A percentile compares a stretch with the other conserved stretches of the same genome.
phyloP scores from a whole-genome alignment of 164 flowering plant species.

The Houttuynia cordata region DNA sequence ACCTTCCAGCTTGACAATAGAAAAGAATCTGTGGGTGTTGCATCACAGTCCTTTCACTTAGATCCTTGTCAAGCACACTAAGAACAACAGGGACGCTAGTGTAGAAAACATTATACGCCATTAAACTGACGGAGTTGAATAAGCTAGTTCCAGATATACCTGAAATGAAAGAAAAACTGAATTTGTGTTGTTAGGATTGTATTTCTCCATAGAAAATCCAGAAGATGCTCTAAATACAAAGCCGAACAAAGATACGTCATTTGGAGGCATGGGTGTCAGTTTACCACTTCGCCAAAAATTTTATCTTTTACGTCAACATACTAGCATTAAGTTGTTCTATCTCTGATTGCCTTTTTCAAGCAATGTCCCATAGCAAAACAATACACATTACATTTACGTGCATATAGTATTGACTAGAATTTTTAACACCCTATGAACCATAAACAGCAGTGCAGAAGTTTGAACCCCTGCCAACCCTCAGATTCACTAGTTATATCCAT shows the following conservation, averaged over 20 bases:
- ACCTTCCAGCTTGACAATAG: constrained; percentile 99
- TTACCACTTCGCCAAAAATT: not conserved
- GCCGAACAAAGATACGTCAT: no score
- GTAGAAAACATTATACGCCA: constrained; percentile 99
- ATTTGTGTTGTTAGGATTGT: constrained; percentile 4
- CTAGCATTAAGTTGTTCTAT: not conserved
- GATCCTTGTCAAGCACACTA: constrained; percentile 94
- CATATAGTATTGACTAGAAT: not conserved
- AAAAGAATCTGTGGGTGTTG: constrained; percentile 93
- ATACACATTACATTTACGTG: not conserved
- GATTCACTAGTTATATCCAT: no score
- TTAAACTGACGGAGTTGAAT: constrained; percentile 92
- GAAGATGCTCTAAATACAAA: no score
- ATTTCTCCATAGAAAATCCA: no score
- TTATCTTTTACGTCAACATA: not conserved
- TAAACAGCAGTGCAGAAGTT: no score
- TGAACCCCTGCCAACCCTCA: no score
- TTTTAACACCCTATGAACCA: no score
- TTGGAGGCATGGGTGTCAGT: constrained; percentile 16
- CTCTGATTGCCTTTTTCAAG: not conserved
- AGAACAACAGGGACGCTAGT: constrained; percentile 90
- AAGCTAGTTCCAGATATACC: constrained; percentile 97
- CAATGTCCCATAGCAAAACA: not conserved
- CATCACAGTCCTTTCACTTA: constrained; percentile 91
- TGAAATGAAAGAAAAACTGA: constrained; percentile 96